These are phyloP conservation scores for Metschnikowia similis DNA, from an alignment of 805 yeast species.

Conservation along the genomic window DNA sequence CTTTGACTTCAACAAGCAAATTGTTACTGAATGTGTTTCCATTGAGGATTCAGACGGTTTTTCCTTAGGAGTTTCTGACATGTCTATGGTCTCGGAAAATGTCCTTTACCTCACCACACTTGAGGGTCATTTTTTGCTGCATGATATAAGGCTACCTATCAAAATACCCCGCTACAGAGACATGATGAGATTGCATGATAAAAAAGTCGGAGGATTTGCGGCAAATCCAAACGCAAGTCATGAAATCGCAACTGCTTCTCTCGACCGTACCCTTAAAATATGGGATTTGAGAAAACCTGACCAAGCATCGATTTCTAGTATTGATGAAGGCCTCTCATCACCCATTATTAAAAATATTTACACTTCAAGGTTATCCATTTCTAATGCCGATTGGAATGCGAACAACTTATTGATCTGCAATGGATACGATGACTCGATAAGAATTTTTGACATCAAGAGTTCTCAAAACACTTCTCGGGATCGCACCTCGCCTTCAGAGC, in stretches of 20 bases:
- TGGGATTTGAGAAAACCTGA: constrained; percentile 76
- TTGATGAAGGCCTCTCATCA: constrained; percentile 21
- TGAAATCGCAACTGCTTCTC: constrained; percentile 81
- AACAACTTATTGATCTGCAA: constrained; percentile 75
- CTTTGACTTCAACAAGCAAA: constrained; percentile 60
- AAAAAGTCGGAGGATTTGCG: constrained; percentile 87
- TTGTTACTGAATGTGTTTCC: constrained; percentile 48
- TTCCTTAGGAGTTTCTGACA: constrained; percentile 67
- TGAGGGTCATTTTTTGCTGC: constrained; percentile 71
- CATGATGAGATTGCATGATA: constrained; percentile 69
- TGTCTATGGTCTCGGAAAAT: constrained; percentile 49
- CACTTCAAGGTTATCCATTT: constrained; percentile 72
- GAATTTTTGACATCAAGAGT: constrained; percentile 9
- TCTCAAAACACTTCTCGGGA: background rate
- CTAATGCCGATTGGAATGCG: constrained; percentile 78
- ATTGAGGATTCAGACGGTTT: constrained; percentile 49
- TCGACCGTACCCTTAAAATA: constrained; percentile 76
- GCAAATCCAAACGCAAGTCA: constrained; percentile 64
- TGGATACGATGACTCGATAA: constrained; percentile 57
- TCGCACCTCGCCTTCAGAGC: background rate
- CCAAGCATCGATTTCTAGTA: constrained; percentile 9
- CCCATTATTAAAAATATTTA: constrained; percentile 59
- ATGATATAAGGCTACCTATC: constrained; percentile 57
- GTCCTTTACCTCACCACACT: constrained; percentile 71
- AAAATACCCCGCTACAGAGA: constrained; percentile 20